Evolutionary conservation across 2,329 filamentous ascomycete genomes (phyloP), one percentile per base, ranked within the genome.

Genomic region (Ophiostoma himal-ulmi): DNA sequence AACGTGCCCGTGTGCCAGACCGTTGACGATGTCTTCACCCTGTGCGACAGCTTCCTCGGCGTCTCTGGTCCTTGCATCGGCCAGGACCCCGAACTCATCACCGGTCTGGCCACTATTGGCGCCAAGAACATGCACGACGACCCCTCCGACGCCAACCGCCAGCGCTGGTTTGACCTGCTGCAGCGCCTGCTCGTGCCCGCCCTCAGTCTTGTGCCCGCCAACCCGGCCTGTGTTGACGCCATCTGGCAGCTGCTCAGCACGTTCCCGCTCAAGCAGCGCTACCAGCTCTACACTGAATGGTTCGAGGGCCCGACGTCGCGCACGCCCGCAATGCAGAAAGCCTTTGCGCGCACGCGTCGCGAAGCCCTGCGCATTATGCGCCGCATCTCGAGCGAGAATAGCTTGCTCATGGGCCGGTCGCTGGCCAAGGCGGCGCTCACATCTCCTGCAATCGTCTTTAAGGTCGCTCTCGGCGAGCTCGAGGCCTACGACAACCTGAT

Each of bases 401-500:
- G 94, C 26, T 86, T 89, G 68, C 88, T 90, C 66, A 97, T 97
- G 88, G 93, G 94, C 67, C 89, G 94, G 77, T 88, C 89, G 52
- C 85, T 99, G 39, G 94, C 94, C 10, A 98, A 97, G 80, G 91
- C 94, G n/a, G 93, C 94, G 36, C 91, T 93, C 76, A 89, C 93
- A 1, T 95, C 93, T 62, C 96, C 95, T 1, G 94, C 94, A 36
- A 86, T 97, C 70, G 94, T 98, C 34, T 97, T 97, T 81, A 89
- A 89, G 76, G 91, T 94, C 70, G 93, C 94, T 7, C 88, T 99
- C 71, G 89, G 89, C 73, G 94, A 97, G 78, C 92, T 97, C 71
- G 94, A 99, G 79, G 90, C 91, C 0, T 99, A 99, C 78, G 91
- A 91, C 77, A 99, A 98, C 77, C 85, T 99, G 72, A 97, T 97